phyloP scores from a whole-genome alignment of 305 asterid genomes.

The Rubia balearica region DNA sequence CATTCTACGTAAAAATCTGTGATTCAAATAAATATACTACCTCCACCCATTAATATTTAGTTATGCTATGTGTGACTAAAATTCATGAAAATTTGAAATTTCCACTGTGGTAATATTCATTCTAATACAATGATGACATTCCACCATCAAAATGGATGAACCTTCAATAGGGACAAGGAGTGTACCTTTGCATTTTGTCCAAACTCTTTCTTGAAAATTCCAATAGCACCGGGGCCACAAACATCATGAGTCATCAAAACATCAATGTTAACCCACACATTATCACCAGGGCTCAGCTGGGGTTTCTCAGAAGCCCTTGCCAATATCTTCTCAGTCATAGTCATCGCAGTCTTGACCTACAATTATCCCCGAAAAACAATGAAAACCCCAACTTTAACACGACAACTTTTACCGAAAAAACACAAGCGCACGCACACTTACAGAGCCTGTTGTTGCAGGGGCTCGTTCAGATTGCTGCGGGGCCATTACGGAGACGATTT shows the following conservation, averaged over 20 bases:
- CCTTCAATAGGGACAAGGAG: not conserved
- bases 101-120: too few relatives aligned
- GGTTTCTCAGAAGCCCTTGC: conserved; percentile 77
- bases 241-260: conserved; percentile 92
- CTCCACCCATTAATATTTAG: too few relatives aligned
- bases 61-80: too few relatives aligned
- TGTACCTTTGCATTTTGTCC: conserved; percentile 87
- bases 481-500: conserved; percentile 63
- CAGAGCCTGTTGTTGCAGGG: conserved; percentile 81
- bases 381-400: conserved; percentile 14
- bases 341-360: conserved; percentile 83
- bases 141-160: not conserved
- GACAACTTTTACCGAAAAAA: conserved; percentile 17
- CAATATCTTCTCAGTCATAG: conserved; percentile 88
- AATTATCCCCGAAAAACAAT: not conserved
- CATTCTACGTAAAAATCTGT: too few relatives aligned
- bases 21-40: too few relatives aligned
- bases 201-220: conserved; percentile 80
- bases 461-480: conserved; percentile 75
- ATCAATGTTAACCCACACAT: conserved; percentile 82
- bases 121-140: too few relatives aligned
- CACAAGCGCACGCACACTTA: conserved; percentile 16
- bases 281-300: conserved; percentile 80
- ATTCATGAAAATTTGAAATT: too few relatives aligned
- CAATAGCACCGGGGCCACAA: conserved; percentile 76